Conservation (phyloP, 2,329 filamentous ascomycete species). For the Monilinia vaccinii-corymbosi region DNA sequence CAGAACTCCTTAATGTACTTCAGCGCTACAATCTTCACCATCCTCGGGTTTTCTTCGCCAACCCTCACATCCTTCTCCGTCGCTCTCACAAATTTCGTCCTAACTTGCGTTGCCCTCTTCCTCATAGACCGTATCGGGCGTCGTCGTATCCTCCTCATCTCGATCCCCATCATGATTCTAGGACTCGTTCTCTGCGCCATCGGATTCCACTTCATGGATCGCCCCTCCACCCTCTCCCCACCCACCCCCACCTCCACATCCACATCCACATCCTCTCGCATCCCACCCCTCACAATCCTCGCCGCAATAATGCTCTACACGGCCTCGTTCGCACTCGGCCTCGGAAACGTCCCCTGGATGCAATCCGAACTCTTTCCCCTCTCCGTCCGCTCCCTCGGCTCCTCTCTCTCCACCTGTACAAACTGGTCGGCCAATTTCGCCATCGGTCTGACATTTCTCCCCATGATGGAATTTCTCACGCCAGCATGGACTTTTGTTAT, state of each 20-base stretch:
- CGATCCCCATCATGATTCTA: constrained; percentile 73
- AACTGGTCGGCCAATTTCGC: constrained; percentile 87
- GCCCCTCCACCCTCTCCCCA: constrained; percentile 18
- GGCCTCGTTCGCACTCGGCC: constrained; percentile 72
- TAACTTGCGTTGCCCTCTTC: constrained; percentile 65
- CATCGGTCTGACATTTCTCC: constrained; percentile 78
- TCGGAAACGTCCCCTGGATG: constrained; percentile 94
- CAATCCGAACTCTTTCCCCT: constrained; percentile 86
- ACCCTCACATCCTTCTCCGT: constrained; percentile 74
- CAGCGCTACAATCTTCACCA: constrained; percentile 69
- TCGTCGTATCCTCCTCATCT: constrained; percentile 69
- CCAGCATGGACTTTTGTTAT: constrained; percentile 70
- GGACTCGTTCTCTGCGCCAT: constrained; percentile 63
- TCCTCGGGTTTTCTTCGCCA: constrained; percentile 69
- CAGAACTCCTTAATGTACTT: constrained; percentile 90
- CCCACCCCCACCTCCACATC: constrained; percentile 17
- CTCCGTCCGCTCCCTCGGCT: constrained; percentile 62
- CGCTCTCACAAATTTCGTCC: constrained; percentile 73
- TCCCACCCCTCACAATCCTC: constrained; percentile 52
- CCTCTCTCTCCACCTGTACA: constrained; percentile 65
- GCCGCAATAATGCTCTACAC: constrained; percentile 75
- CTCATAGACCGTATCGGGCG: constrained; percentile 75
- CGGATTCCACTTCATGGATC: constrained; percentile 55
- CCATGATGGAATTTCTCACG: constrained; percentile 69
- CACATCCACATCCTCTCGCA: constrained; percentile 21